A percentile compares a stretch with the other conserved stretches of the same genome.
phyloP scores from a whole-genome alignment of 495 filamentous ascomycete species.

The Lasiosphaeriaceae sp. region DNA sequence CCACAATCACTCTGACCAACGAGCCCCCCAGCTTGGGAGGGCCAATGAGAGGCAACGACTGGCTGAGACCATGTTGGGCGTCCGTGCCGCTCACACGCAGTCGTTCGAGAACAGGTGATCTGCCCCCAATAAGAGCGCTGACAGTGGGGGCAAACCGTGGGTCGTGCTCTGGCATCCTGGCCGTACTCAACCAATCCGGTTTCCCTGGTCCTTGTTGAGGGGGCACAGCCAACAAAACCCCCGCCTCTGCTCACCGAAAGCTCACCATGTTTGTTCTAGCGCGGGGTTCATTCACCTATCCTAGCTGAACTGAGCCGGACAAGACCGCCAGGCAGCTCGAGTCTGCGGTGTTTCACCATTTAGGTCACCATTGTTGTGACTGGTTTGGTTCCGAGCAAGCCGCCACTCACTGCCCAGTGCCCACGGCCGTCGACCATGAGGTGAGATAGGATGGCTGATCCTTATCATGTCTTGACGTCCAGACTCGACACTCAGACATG shows the following conservation, averaged over 20 bases:
- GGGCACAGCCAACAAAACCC: neutral
- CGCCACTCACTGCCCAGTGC: neutral
- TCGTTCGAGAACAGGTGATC: conserved; percentile 8
- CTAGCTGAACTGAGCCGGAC: neutral
- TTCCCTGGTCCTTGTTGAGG: neutral
- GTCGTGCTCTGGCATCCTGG: neutral
- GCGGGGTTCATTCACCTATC: neutral
- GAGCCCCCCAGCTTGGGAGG: neutral
- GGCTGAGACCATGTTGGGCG: neutral
- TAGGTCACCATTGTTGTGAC: neutral
- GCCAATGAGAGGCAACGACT: neutral
- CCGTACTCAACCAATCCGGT: neutral
- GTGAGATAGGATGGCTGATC: neutral
- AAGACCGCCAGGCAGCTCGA: neutral
- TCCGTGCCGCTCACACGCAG: conserved; percentile 5
- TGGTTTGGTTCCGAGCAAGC: neutral
- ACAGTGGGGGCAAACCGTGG: neutral
- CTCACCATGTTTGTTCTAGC: neutral
- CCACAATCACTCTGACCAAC: neutral
- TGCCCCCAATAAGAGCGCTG: neutral
- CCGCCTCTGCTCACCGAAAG: neutral
- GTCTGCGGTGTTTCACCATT: neutral
- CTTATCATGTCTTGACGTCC: neutral
- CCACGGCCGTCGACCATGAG: neutral
- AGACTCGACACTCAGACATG: neutral